These are phyloP conservation scores for Noccaea caerulescens DNA, from an alignment of 345 rosid species.

Conservation along the genomic window DNA sequence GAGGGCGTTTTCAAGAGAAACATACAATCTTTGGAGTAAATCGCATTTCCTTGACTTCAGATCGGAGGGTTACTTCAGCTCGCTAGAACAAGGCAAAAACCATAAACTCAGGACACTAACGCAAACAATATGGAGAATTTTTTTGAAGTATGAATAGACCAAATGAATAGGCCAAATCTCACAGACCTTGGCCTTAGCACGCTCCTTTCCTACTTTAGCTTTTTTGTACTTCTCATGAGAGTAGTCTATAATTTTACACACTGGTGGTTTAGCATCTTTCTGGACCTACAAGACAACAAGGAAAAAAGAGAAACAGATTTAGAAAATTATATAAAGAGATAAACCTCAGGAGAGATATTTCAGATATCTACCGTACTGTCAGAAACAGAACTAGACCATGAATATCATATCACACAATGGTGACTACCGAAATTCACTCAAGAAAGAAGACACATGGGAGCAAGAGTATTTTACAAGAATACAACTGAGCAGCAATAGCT, in stretches of 20 bases:
- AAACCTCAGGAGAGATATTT: neutral
- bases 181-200: slow-evolving; percentile 47
- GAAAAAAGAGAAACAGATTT: neutral
- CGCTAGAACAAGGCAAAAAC: slow-evolving; percentile 33
- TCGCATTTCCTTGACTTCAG: slow-evolving; percentile 70
- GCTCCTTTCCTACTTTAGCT: slow-evolving; percentile 43
- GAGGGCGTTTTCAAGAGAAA: slow-evolving; percentile 28
- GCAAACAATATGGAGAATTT: neutral
- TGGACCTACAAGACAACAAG: slow-evolving; percentile 39
- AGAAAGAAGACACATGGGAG: neutral
- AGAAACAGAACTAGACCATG: too few species aligned
- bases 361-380: neutral
- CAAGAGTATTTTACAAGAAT: neutral
- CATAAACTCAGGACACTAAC: slow-evolving; percentile 24
- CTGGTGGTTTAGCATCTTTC: slow-evolving; percentile 43
- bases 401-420: neutral
- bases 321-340: neutral
- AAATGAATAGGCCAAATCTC: slow-evolving; percentile 19
- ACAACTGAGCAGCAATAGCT: neutral
- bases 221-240: slow-evolving; percentile 41
- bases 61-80: slow-evolving; percentile 39
- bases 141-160: neutral
- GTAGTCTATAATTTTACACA: slow-evolving; percentile 46
- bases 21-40: slow-evolving; percentile 81
- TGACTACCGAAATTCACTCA: neutral